Evolutionary conservation across 768 basidiomycete genomes (phyloP).

Genomic region (Asterophora lycoperdoides): DNA sequence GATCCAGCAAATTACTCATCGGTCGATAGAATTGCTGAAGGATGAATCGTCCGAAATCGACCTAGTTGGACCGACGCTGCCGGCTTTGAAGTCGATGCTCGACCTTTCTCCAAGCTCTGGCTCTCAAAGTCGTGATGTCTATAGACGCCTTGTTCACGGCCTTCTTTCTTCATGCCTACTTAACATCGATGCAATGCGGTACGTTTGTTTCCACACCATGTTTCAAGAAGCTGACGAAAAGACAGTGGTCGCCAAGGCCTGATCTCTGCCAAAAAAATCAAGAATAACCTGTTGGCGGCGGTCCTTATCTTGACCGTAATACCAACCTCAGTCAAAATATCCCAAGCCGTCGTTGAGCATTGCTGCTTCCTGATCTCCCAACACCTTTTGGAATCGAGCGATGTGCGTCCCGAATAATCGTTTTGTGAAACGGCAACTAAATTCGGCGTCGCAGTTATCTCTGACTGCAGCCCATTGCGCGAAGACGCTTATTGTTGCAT

Average conservation of each 20-base stretch:
- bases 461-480: constrained; percentile 89
- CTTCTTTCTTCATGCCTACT: constrained; percentile 80
- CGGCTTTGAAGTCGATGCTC: constrained; percentile 72
- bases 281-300: constrained; percentile 82
- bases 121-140: constrained; percentile 45
- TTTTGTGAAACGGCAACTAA: background rate
- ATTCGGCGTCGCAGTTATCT: constrained; percentile 46
- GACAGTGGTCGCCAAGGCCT: constrained; percentile 74
- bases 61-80: constrained; percentile 74
- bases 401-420: constrained; percentile 37
- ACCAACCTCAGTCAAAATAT: constrained; percentile 61
- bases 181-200: constrained; percentile 93
- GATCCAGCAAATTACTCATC: background rate
- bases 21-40: constrained; percentile 63
- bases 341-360: constrained; percentile 75
- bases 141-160: constrained; percentile 65
- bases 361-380: constrained; percentile 81
- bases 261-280: constrained; percentile 77
- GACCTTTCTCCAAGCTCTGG: constrained; percentile 43
- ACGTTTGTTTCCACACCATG: constrained; percentile 17
- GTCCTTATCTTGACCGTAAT: constrained; percentile 83
- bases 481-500: constrained; percentile 75
- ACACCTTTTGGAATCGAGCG: constrained; percentile 63
- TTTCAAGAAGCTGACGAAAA: background rate
- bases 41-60: constrained; percentile 82